These are phyloP conservation scores for Sapria himalayana DNA, from an alignment of 345 rosid species.

Conservation along the genomic window DNA sequence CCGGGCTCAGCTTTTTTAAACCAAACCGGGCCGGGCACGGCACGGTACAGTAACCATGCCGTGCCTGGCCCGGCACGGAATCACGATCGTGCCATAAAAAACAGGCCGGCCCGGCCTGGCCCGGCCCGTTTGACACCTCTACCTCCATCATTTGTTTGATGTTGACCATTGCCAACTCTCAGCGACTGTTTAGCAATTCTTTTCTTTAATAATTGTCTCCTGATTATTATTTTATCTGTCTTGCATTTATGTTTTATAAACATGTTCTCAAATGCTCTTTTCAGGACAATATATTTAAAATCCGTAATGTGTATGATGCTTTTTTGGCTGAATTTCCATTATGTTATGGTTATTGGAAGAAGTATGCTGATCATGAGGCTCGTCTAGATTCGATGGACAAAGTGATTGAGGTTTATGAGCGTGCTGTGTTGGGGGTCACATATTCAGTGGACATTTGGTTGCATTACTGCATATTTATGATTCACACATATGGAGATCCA, in stretches of 20 bases:
- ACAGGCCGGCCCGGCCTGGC: no score
- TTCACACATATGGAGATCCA: slow-evolving; percentile 74
- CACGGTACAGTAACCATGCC: no score
- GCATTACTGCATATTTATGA: slow-evolving; percentile 69
- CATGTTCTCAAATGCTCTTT: no score
- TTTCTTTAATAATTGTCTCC: background rate
- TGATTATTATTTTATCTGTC: background rate
- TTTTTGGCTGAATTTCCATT: slow-evolving; percentile 85
- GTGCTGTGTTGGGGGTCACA: slow-evolving; percentile 79
- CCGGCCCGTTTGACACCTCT: no score
- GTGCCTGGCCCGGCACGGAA: no score
- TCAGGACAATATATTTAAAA: slow-evolving; percentile 72
- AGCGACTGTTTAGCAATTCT: no score
- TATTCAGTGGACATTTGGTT: slow-evolving; percentile 98
- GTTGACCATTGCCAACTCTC: no score
- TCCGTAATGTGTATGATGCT: slow-evolving; percentile 65
- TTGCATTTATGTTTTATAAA: no score
- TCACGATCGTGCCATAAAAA: no score
- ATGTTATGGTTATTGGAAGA: slow-evolving; percentile 99
- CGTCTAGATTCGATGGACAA: slow-evolving; percentile 74
- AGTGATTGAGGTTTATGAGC: slow-evolving; percentile 87
- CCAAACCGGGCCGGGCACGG: no score
- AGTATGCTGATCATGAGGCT: slow-evolving; percentile 93
- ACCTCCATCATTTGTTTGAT: no score
- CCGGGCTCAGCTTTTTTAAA: no score